A percentile compares a stretch with the other conserved stretches of the same genome.
Conservation (phyloP, 2,329 filamentous ascomycete genomes). For the Apiospora hydei region DNA sequence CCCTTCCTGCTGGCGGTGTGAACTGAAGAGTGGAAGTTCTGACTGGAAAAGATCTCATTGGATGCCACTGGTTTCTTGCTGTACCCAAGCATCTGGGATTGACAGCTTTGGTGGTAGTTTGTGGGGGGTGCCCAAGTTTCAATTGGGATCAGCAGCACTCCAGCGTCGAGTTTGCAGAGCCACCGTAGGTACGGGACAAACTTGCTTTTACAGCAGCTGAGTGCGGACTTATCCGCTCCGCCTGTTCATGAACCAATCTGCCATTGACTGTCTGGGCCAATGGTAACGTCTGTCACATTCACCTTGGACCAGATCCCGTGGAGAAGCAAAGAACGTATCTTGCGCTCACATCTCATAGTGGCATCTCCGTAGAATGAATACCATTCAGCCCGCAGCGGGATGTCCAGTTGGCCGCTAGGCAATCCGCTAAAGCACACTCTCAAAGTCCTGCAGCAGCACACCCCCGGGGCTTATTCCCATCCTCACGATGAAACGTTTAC, state of each 20-base stretch:
- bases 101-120: not conserved
- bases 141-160: not conserved
- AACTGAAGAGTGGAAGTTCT: not conserved
- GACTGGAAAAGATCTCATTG: not conserved
- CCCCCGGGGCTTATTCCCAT: not conserved
- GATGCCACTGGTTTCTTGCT: not conserved
- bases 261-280: not conserved
- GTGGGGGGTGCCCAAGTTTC: not conserved
- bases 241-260: not conserved
- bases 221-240: conserved; percentile 12
- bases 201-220: not conserved
- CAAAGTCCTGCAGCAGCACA: too few species aligned
- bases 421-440: not conserved
- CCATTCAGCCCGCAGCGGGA: not conserved
- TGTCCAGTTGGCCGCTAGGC: not conserved
- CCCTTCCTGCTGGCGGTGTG: too few species aligned
- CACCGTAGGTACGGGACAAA: not conserved
- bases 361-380: not conserved
- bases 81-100: not conserved
- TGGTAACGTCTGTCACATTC: not conserved
- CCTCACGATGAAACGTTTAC: not conserved
- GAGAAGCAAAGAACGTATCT: not conserved
- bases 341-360: not conserved
- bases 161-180: not conserved
- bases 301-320: not conserved